Percentiles rank a stretch among this genome's conserved stretches.
These are phyloP conservation scores for Suhomyces anneliseae DNA, from an alignment of 1,139 yeast species.

Conservation along the genomic window DNA sequence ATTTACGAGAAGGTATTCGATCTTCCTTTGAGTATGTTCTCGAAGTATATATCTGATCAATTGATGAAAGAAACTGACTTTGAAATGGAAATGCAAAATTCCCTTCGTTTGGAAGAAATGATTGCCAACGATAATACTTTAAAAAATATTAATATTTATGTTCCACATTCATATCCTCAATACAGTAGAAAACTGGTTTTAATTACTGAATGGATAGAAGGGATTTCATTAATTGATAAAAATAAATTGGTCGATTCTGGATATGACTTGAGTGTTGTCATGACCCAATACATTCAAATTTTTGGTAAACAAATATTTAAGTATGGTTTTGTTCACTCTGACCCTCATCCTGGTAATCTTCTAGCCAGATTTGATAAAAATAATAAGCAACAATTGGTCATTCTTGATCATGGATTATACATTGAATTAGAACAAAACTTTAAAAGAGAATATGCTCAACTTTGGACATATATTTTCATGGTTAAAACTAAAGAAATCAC, in stretches of 20 bases:
- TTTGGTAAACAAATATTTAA: slow-evolving; percentile 70
- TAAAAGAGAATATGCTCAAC: slow-evolving; percentile 53
- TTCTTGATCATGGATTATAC: slow-evolving; percentile 76
- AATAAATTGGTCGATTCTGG: slow-evolving; percentile 40
- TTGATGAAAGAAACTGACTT: slow-evolving; percentile 64
- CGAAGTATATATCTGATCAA: slow-evolving; percentile 58
- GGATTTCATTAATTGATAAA: slow-evolving; percentile 53
- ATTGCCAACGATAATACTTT: slow-evolving; percentile 26
- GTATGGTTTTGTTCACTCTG: slow-evolving; percentile 79
- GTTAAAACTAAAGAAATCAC: slow-evolving; percentile 50
- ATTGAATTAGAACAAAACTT: slow-evolving; percentile 53
- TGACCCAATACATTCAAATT: slow-evolving; percentile 54
- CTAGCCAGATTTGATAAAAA: slow-evolving; percentile 45
- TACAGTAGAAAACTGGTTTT: slow-evolving; percentile 52
- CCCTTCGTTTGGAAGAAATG: slow-evolving; percentile 27
- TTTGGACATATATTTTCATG: slow-evolving; percentile 66
- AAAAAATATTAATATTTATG: slow-evolving; percentile 26
- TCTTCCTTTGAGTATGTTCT: slow-evolving; percentile 60
- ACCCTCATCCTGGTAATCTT: slow-evolving; percentile 82
- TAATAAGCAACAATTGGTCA: slow-evolving; percentile 58
- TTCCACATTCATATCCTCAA: slow-evolving; percentile 54
- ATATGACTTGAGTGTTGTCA: slow-evolving; percentile 43
- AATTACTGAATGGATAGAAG: slow-evolving; percentile 77
- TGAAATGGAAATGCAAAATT: slow-evolving; percentile 53
- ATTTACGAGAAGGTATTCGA: slow-evolving; percentile 61